A percentile compares a stretch with the other conserved stretches of the same genome.
These are phyloP conservation scores for Solanum virginianum DNA, from an alignment of 257 asterid genomes.

Conservation along the genomic window DNA sequence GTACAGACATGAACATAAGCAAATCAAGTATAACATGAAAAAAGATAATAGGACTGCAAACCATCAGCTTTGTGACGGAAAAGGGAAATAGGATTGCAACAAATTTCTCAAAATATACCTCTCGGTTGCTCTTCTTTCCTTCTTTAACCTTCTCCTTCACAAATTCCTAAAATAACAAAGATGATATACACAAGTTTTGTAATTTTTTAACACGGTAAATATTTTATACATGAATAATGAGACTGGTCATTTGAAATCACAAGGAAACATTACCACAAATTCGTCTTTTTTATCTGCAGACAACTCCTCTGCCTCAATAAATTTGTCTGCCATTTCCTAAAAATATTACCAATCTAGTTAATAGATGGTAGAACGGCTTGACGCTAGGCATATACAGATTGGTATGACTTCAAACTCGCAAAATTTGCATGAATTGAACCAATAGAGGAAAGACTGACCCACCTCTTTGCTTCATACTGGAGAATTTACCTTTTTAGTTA, in stretches of 20 bases:
- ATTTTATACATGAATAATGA: not conserved
- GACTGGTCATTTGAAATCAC: not conserved
- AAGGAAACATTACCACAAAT: constrained; percentile 39
- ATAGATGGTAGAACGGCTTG: not conserved
- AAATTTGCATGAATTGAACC: not conserved
- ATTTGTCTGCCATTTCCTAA: constrained; percentile 61
- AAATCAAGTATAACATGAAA: not conserved
- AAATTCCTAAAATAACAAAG: constrained; percentile 29
- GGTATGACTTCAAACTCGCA: not conserved
- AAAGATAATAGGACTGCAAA: not conserved
- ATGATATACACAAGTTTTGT: not conserved
- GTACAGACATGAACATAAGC: constrained; percentile 1
- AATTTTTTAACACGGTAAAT: not conserved
- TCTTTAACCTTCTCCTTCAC: constrained; percentile 73
- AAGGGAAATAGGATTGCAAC: not conserved
- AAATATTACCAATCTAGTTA: not conserved
- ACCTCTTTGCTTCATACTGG: not conserved
- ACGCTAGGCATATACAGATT: not conserved
- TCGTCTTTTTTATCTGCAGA: constrained; percentile 57
- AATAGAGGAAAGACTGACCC: not conserved
- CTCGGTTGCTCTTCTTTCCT: constrained; percentile 64
- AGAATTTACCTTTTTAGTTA: not conserved
- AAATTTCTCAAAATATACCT: constrained; percentile 25
- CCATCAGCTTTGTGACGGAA: not conserved
- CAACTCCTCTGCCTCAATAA: constrained; percentile 59